phyloP scores from a whole-genome alignment of 805 yeast genomes.

The Clavispora fructus region DNA sequence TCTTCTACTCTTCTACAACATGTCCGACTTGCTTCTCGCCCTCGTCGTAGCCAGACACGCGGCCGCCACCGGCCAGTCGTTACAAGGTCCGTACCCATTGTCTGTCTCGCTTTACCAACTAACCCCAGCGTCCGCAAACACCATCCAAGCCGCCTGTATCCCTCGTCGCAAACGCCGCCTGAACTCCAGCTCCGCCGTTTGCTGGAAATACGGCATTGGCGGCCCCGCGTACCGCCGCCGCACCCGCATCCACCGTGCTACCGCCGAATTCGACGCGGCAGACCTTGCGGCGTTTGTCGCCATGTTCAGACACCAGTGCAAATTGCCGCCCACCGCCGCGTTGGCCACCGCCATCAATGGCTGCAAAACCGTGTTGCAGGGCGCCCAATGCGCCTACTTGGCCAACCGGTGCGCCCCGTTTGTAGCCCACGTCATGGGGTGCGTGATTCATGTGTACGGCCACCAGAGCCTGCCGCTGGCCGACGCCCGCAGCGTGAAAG shows the following conservation, averaged over 20 bases:
- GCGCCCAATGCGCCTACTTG: background rate
- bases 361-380: background rate
- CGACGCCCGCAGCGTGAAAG: background rate
- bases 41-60: constrained; percentile 9
- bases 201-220: background rate
- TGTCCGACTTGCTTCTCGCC: constrained; percentile 9
- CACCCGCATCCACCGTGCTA: background rate
- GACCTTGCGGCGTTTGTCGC: background rate
- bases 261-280: background rate
- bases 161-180: background rate
- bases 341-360: background rate
- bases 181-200: background rate
- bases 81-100: background rate
- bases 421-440: background rate
- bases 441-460: background rate
- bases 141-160: background rate
- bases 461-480: background rate
- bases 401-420: background rate
- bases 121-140: background rate
- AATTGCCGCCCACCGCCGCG: background rate
- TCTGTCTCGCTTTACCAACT: background rate
- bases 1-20: background rate
- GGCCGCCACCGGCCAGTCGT: background rate
- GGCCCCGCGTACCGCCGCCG: background rate
- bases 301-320: background rate